Base-by-base conservation (phyloP, 208 protist species). In the Leishmania martiniquensis region DNA sequence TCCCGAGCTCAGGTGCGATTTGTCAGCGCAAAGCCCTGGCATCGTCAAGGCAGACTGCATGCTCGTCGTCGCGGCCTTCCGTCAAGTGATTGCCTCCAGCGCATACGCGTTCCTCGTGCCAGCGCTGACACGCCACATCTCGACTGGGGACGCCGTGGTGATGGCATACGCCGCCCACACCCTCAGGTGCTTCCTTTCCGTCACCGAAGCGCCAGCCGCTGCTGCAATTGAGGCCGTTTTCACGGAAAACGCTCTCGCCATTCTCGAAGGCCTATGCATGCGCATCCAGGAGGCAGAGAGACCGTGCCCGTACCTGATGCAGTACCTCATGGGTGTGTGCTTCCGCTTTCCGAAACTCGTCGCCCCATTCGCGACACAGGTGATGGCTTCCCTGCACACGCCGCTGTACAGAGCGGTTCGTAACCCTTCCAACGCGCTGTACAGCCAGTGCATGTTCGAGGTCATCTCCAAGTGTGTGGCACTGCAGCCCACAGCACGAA, bases 391-490 rank as follows among this genome's bases (percentile, higher is more conserved):
- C 32, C 62, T 97, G 51, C 86, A 82, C 59, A 54, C 59, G 52
- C 85, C 91, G 12, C 83, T 97, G 49, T 71, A 66, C 45, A 37
- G 65, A 20, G 97, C 97, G 20, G 83, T 83, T 42, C 94, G 93
- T 69, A 99, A 99, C 79, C 97, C 98, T 49, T 89, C 83, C 25
- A 99, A 99, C 77, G 97, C 98, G 13, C 69, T 92, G 44, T 99
- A 98, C 87, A 99, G 98, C 78, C 97, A 99, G 76, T 99, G 94
- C 77, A 88, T 99, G 70, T 99, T 99, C 70, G 99, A 99, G 77
- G 87, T 95, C 20, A 81, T 99, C 77, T 98, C 97, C 32, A 89
- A 91, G 51, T 93, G 98, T 54, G 93, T 99, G 52, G 93, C 91
- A 45, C 63, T 91, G 20, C 77, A 84, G 44, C 89, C 88, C 15